Base-by-base conservation (phyloP, 139 green algal species). In the Auxenochlorella protothecoides region DNA sequence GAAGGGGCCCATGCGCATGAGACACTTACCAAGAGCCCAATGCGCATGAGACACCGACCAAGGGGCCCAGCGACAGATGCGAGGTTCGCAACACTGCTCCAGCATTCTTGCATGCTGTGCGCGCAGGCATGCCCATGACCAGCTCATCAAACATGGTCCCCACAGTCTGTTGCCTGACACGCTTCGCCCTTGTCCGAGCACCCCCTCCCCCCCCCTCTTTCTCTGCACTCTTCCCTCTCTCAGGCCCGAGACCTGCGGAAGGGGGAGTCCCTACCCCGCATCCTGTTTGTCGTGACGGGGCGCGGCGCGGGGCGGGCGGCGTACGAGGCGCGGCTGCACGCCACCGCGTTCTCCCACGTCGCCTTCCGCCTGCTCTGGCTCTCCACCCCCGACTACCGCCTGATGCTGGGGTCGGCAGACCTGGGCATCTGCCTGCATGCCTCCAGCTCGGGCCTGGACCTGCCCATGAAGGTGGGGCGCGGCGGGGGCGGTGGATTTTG, bases 381-480 rank as follows among this genome's bases (percentile, higher is more conserved):
- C 16, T 83, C 92, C 59, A 70, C 93, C 0, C 80, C 72, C 8
- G 93, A 99, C 79, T 99, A 98, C 82, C 91, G 92, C 5, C 27
- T 81, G 16, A 79, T 98, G 69, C 83, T 99, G 69, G 92, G 90
- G 10, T 84, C 69, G 52, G 89, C 91, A 0, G 93, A 99, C 73
- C 44, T 99, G 52, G 95, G 95, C 14, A 87, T 99, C 13, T 92
- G 70, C 59, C 79, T 99, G 67, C 95, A 99, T 74, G 86, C 85
- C 3, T 97, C 90, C 4, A 94, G 85, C 6, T 93, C 84, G 2
- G 92, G 92, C 15, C 75, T 99, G 51, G 95, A 99, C 78, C 85
- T 99, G 61, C 94, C 94, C 2, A 99, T 99, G 94, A 99, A 99
- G 83, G 85, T 86, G n/a, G 16, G 15, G 14, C 6, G 9, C 6